Percentiles rank a stretch among this genome's conserved stretches.
Conservation (phyloP, 2,329 filamentous ascomycete species). For the Arthrobotrys sphaeroides region DNA sequence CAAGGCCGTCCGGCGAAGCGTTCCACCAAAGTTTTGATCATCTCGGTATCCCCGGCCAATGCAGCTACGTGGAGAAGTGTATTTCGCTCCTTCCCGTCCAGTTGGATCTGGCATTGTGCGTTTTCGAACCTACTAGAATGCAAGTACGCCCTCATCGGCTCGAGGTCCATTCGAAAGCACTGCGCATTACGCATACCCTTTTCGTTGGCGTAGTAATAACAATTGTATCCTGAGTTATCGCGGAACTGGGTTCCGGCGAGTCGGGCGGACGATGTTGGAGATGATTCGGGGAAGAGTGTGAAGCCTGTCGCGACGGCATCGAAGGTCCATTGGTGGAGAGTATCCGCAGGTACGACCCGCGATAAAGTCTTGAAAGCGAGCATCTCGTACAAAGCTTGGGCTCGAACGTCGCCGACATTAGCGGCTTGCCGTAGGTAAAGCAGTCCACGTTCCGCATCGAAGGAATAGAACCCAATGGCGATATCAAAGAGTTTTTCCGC, state of each 20-base stretch:
- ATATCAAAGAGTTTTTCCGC: constrained; percentile 43
- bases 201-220: constrained; percentile 12
- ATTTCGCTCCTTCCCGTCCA: constrained; percentile 32
- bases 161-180: constrained; percentile 29
- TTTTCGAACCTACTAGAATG: neutral
- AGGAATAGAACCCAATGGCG: constrained; percentile 44
- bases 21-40: neutral
- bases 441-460: constrained; percentile 26
- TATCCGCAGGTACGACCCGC: constrained; percentile 19
- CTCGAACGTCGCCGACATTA: constrained; percentile 31
- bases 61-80: constrained; percentile 34
- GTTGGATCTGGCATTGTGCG: constrained; percentile 14
- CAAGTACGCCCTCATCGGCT: constrained; percentile 15
- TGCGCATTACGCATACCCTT: constrained; percentile 17
- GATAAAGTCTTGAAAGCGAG: neutral
- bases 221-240: constrained; percentile 39
- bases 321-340: constrained; percentile 40
- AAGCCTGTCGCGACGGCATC: constrained; percentile 43
- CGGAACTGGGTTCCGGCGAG: constrained; percentile 39
- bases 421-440: constrained; percentile 44
- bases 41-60: constrained; percentile 23
- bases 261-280: neutral
- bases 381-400: constrained; percentile 33
- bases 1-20: constrained; percentile 12
- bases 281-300: neutral